Percentiles rank a stretch among this genome's conserved stretches.
Conservation (phyloP, 129 eudicot genomes). For the Silybum marianum region DNA sequence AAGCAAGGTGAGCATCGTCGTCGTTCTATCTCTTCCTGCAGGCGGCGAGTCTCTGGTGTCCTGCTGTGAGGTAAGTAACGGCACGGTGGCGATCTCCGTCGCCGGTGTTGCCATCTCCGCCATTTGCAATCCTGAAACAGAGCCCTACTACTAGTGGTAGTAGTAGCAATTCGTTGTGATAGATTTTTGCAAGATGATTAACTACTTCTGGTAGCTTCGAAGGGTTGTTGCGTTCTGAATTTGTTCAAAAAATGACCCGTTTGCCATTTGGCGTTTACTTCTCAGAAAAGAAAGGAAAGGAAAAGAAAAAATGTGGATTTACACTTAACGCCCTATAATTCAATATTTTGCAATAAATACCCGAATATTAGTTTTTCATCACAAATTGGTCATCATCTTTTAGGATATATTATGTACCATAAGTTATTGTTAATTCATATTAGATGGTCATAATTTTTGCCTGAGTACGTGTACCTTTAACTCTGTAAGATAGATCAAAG, state of each 20-base stretch:
- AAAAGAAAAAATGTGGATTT: not conserved
- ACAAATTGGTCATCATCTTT: not conserved
- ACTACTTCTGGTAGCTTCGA: not conserved
- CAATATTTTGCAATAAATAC: not conserved
- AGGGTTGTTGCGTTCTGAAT: not conserved
- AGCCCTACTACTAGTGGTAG: not conserved
- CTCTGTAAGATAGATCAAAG: too few species aligned
- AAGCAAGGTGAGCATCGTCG: constrained; percentile 33
- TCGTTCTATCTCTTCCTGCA: constrained; percentile 10
- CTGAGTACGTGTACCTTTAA: too few species aligned
- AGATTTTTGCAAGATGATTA: too few species aligned
- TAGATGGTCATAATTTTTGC: too few species aligned
- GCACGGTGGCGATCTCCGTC: constrained; percentile 25
- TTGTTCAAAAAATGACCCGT: not conserved
- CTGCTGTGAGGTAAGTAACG: constrained; percentile 23
- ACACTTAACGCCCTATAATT: not conserved
- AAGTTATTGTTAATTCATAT: too few species aligned
- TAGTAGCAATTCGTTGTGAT: not conserved
- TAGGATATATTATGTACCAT: too few species aligned
- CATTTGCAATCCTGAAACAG: not conserved
- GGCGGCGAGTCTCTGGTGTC: not conserved
- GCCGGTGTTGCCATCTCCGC: not conserved
- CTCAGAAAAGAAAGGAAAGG: not conserved
- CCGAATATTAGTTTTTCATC: not conserved
- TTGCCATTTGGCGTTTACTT: not conserved